phyloP scores from a whole-genome alignment of 148 eudicot genomes.

The Salicornia ramosissima region DNA sequence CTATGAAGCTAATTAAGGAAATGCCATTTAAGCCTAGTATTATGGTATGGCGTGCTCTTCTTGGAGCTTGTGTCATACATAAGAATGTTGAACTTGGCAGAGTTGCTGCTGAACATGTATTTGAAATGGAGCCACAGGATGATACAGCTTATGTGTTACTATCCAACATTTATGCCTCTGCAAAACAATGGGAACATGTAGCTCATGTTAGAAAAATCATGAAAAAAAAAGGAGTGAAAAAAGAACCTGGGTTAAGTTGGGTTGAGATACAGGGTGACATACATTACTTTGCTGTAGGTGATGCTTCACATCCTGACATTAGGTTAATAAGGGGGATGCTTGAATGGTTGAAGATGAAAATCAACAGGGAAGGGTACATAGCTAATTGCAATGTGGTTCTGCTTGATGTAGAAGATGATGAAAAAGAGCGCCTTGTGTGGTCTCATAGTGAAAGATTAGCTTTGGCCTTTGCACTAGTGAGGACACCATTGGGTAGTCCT shows the following conservation, averaged over 20 bases:
- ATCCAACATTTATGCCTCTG: slow-evolving; percentile 71
- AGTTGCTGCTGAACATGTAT: slow-evolving; percentile 55
- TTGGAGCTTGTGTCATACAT: slow-evolving; percentile 75
- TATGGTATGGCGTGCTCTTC: slow-evolving; percentile 90
- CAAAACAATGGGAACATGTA: slow-evolving; percentile 75
- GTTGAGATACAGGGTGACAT: slow-evolving; percentile 57
- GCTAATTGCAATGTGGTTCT: slow-evolving; percentile 50
- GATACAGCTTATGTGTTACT: slow-evolving; percentile 65
- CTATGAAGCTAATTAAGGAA: slow-evolving; percentile 60
- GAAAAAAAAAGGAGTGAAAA: slow-evolving; percentile 73
- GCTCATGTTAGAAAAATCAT: slow-evolving; percentile 73
- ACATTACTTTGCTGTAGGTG: slow-evolving; percentile 73
- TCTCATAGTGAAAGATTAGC: slow-evolving; percentile 88
- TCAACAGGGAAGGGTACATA: slow-evolving; percentile 48
- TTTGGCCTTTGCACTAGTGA: slow-evolving; percentile 66
- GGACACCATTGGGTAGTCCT: slow-evolving; percentile 52
- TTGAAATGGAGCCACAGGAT: slow-evolving; percentile 72
- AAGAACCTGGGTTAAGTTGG: slow-evolving; percentile 96
- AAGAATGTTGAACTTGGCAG: slow-evolving; percentile 65
- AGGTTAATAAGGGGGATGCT: slow-evolving; percentile 67
- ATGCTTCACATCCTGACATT: slow-evolving; percentile 64
- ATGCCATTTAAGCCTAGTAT: slow-evolving; percentile 76
- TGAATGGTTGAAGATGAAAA: slow-evolving; percentile 66
- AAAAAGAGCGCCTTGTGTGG: slow-evolving; percentile 74
- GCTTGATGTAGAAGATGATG: slow-evolving; percentile 78